Evolutionary conservation across 257 asterid species (phyloP).

Genomic region (Solanum corneliomulleri): DNA sequence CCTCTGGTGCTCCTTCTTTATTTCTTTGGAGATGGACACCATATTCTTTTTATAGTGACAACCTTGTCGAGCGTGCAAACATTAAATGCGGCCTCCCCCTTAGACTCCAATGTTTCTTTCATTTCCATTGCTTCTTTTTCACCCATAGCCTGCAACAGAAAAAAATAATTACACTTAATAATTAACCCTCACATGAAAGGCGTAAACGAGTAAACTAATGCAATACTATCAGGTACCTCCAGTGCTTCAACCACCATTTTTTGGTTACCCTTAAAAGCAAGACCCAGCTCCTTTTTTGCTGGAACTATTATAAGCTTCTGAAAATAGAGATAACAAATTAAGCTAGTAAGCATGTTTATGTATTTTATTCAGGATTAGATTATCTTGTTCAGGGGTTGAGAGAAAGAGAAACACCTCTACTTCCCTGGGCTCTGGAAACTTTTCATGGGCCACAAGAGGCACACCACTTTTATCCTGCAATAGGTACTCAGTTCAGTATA

Average conservation of each 20-base stretch:
- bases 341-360: not conserved
- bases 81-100: conserved; percentile 53
- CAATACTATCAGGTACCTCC: conserved; percentile 27
- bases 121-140: conserved; percentile 72
- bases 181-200: not conserved
- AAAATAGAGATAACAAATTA: not conserved
- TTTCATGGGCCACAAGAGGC: conserved; percentile 67
- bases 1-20: conserved; percentile 70
- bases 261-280: conserved; percentile 64
- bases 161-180: not conserved
- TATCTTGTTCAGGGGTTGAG: not conserved
- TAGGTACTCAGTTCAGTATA: not conserved
- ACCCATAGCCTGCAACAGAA: conserved; percentile 42
- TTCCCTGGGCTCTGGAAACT: conserved; percentile 67
- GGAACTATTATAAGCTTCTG: conserved; percentile 63
- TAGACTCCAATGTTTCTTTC: conserved; percentile 50
- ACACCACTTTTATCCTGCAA: conserved; percentile 74
- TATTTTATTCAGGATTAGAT: not conserved
- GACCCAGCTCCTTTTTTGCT: conserved; percentile 68
- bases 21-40: conserved; percentile 67
- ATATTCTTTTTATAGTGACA: conserved; percentile 59
- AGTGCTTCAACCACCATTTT: conserved; percentile 70
- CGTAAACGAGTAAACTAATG: not conserved
- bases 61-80: conserved; percentile 60
- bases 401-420: conserved; percentile 47